Conservation (phyloP, 2,329 filamentous ascomycete genomes). For the Aspergillus fijiensis region DNA sequence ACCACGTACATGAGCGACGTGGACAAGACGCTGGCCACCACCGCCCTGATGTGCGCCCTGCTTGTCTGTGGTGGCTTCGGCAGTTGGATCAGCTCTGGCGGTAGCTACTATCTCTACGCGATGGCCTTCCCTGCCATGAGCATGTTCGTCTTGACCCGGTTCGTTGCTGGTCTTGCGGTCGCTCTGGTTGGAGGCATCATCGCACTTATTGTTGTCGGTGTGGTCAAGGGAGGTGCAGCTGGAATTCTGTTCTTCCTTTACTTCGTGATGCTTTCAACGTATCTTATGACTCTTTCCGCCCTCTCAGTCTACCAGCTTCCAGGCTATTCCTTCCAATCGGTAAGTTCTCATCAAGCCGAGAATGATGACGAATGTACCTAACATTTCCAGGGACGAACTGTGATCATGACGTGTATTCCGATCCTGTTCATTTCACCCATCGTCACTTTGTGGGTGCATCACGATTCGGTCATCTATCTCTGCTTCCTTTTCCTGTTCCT, state of each 20-base stretch:
- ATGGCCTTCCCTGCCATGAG: conserved; percentile 57
- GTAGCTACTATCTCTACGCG: conserved; percentile 59
- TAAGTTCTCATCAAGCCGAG: neutral
- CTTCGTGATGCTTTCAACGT: conserved; percentile 56
- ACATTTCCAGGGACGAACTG: conserved; percentile 45
- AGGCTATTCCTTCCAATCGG: conserved; percentile 53
- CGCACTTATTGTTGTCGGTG: conserved; percentile 52
- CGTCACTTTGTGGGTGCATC: conserved; percentile 52
- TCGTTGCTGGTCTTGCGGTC: conserved; percentile 50
- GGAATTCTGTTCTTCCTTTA: conserved; percentile 61
- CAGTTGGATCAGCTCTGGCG: conserved; percentile 62
- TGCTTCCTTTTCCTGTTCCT: conserved; percentile 55
- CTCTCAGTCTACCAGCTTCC: conserved; percentile 51
- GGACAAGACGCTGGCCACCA: conserved; percentile 53
- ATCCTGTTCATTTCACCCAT: conserved; percentile 57
- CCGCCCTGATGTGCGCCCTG: conserved; percentile 58
- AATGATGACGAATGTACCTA: neutral
- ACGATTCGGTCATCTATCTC: conserved; percentile 58
- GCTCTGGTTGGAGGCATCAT: conserved; percentile 53
- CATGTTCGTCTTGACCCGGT: conserved; percentile 53
- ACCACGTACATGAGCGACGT: conserved; percentile 54
- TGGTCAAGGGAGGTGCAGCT: conserved; percentile 43
- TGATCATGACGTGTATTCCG: conserved; percentile 56
- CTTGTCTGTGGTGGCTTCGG: conserved; percentile 61
- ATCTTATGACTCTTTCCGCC: conserved; percentile 53